These are phyloP conservation scores for Immersiporthe knoxdaviesiana DNA, from an alignment of 2,329 filamentous ascomycete genomes.

Conservation along the genomic window DNA sequence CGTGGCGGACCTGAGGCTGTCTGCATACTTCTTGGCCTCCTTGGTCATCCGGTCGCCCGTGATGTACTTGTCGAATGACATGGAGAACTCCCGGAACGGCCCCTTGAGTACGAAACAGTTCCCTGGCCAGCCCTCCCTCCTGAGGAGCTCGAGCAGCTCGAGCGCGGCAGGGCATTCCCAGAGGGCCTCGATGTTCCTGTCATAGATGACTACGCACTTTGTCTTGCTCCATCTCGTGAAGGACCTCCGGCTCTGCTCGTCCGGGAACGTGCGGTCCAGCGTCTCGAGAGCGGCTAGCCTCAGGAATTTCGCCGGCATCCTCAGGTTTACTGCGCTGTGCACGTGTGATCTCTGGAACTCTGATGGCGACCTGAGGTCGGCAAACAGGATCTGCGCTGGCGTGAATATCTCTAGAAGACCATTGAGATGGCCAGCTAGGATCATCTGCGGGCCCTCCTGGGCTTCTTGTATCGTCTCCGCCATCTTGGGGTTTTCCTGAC, in stretches of 20 bases:
- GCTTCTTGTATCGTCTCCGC: slow-evolving; percentile 40
- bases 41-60: slow-evolving; percentile 47
- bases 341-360: slow-evolving; percentile 58
- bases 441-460: slow-evolving; percentile 47
- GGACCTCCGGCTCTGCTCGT: slow-evolving; percentile 50
- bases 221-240: slow-evolving; percentile 53
- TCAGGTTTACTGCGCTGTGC: slow-evolving; percentile 55
- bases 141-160: slow-evolving; percentile 50
- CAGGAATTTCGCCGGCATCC: slow-evolving; percentile 54
- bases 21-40: slow-evolving; percentile 45
- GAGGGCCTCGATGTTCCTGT: slow-evolving; percentile 51
- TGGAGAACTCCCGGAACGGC: slow-evolving; percentile 58
- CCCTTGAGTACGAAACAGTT: slow-evolving; percentile 59
- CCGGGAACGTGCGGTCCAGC: slow-evolving; percentile 53
- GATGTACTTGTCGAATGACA: slow-evolving; percentile 56
- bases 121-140: slow-evolving; percentile 52
- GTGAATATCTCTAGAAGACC: slow-evolving; percentile 55
- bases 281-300: slow-evolving; percentile 52
- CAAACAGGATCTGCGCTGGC: slow-evolving; percentile 49
- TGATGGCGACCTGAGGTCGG: slow-evolving; percentile 52
- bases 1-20: slow-evolving; percentile 42
- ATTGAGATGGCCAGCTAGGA: slow-evolving; percentile 55
- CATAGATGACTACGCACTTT: slow-evolving; percentile 57
- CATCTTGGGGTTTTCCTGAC: slow-evolving; percentile 49
- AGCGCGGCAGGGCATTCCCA: slow-evolving; percentile 57